Evolutionary conservation across 345 rosid species (phyloP).

Genomic region (Murraya koenigii): DNA sequence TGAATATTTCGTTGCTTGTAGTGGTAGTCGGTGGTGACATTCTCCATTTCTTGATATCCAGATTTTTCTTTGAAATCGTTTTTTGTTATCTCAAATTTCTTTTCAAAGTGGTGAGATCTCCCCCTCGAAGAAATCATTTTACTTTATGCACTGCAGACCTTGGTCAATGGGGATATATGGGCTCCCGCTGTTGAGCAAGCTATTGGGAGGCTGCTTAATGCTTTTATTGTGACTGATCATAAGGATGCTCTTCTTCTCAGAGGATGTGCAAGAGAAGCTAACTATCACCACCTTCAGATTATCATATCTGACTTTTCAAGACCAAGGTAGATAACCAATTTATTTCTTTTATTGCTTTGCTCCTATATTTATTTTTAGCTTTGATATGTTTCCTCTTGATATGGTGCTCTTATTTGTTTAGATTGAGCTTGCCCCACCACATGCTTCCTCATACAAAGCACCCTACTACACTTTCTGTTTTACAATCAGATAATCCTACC

Average conservation of each 20-base stretch:
- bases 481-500: slow-evolving; percentile 69
- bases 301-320: slow-evolving; percentile 82
- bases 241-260: slow-evolving; percentile 65
- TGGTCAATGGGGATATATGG: slow-evolving; percentile 77
- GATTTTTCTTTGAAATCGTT: not conserved
- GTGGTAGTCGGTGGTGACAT: not conserved
- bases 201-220: slow-evolving; percentile 78
- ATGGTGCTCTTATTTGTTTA: slow-evolving; percentile 29
- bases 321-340: slow-evolving; percentile 53
- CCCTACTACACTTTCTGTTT: slow-evolving; percentile 72
- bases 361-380: slow-evolving; percentile 2
- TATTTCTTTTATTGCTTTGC: not conserved
- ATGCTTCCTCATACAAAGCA: slow-evolving; percentile 82
- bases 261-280: slow-evolving; percentile 69
- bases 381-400: slow-evolving; percentile 5
- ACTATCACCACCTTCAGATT: slow-evolving; percentile 64
- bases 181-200: slow-evolving; percentile 91
- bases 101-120: not conserved
- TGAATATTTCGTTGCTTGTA: not conserved
- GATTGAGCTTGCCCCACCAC: slow-evolving; percentile 70
- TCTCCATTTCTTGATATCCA: not conserved
- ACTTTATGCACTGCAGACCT: slow-evolving; percentile 43
- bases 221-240: slow-evolving; percentile 89
- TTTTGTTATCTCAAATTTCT: not conserved
- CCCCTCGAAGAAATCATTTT: not conserved